A percentile compares a stretch with the other conserved stretches of the same genome.
phyloP scores from a whole-genome alignment of 2,329 filamentous ascomycete species.

The Rhynchosporium graminicola region DNA sequence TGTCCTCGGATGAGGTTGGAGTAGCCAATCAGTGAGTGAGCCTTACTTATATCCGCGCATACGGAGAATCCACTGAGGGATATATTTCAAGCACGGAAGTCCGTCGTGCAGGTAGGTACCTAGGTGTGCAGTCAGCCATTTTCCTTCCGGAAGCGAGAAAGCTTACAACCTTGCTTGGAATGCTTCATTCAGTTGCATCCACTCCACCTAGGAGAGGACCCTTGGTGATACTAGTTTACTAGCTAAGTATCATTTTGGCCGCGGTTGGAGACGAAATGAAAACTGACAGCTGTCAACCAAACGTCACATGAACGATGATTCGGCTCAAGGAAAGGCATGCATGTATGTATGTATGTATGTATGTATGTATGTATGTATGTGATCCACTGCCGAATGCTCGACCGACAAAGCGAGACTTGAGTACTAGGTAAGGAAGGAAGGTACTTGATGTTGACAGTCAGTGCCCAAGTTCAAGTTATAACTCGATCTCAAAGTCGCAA shows the following conservation, averaged over 20 bases:
- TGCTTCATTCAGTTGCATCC: too few species aligned
- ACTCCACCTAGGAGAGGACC: not conserved
- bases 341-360: not conserved
- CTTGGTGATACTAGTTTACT: not conserved
- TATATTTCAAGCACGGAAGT: not conserved
- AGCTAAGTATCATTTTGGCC: constrained; percentile 10
- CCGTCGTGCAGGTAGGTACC: too few species aligned
- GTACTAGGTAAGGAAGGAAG: too few species aligned
- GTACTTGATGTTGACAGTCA: too few species aligned
- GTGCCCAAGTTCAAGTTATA: too few species aligned
- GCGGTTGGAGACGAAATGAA: constrained; percentile 3
- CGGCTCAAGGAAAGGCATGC: not conserved
- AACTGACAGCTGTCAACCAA: constrained; percentile 4
- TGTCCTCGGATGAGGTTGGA: not conserved
- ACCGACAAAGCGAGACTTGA: too few species aligned
- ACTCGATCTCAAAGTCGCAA: too few species aligned
- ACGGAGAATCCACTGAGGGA: not conserved
- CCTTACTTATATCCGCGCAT: not conserved
- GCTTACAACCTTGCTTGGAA: not conserved
- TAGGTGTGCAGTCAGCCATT: not conserved
- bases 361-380: too few species aligned
- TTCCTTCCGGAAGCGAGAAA: not conserved
- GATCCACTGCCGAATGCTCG: not conserved
- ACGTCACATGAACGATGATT: not conserved
- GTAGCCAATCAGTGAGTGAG: not conserved